phyloP scores from a whole-genome alignment of 768 basidiomycete species.

The Hirschioporus abietinus region DNA sequence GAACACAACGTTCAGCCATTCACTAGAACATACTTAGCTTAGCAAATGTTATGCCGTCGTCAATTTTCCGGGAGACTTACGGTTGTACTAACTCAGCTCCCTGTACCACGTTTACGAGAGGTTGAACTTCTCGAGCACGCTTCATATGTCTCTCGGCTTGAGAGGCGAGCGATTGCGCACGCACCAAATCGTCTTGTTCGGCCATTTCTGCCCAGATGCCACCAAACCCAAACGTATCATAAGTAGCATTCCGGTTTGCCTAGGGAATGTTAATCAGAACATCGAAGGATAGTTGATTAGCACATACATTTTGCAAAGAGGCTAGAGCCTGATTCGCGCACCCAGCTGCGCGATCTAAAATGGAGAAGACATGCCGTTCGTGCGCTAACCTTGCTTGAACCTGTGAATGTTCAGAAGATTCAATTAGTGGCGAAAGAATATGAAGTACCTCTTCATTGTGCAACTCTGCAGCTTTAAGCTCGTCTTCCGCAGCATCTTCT shows the following conservation, averaged over 20 bases:
- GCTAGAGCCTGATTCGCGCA: background rate
- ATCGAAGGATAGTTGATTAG: background rate
- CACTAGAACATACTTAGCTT: background rate
- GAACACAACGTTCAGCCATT: conserved; percentile 5
- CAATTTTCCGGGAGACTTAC: background rate
- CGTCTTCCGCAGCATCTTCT: conserved; percentile 3
- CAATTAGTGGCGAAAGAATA: background rate
- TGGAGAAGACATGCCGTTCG: background rate
- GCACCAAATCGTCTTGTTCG: background rate
- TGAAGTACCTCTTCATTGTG: background rate
- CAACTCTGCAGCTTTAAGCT: background rate
- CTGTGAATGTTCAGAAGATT: background rate
- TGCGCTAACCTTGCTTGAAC: conserved; percentile 1
- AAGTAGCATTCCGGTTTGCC: background rate
- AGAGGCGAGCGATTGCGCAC: background rate
- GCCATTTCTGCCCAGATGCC: background rate
- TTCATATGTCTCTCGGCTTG: background rate
- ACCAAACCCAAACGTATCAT: conserved; percentile 1
- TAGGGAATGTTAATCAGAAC: background rate
- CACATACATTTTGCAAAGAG: background rate
- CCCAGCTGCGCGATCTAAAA: background rate
- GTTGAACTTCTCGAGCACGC: conserved; percentile 1
- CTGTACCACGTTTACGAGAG: background rate
- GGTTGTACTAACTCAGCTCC: background rate
- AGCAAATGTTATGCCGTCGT: background rate